These are phyloP conservation scores for Euphrasia confusa DNA, from an alignment of 257 asterid species.

Conservation along the genomic window DNA sequence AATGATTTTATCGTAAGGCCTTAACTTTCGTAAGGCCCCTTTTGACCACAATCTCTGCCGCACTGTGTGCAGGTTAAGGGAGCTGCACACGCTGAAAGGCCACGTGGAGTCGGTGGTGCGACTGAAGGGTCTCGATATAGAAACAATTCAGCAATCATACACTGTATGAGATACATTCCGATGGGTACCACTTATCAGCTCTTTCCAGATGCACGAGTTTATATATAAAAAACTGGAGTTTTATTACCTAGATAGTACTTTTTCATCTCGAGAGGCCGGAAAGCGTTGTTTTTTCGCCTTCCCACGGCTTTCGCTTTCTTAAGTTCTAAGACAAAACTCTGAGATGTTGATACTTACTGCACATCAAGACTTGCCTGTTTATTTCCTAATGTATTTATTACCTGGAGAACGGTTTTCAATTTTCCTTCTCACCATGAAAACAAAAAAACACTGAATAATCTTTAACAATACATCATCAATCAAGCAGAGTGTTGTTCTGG, in stretches of 20 bases:
- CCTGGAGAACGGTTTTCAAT: too few species aligned
- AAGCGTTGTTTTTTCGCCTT: constrained; percentile 19
- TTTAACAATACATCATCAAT: not conserved
- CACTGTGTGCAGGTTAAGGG: constrained; percentile 54
- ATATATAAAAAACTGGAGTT: not conserved
- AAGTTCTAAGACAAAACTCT: too few species aligned
- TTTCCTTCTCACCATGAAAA: too few species aligned
- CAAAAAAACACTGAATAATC: too few species aligned
- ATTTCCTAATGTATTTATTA: not conserved
- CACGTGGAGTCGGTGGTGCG: constrained; percentile 95
- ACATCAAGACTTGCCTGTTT: not conserved
- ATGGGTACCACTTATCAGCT: constrained; percentile 25
- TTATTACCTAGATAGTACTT: not conserved
- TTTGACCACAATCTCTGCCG: not conserved
- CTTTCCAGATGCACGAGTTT: constrained; percentile 17
- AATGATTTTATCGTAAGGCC: not conserved
- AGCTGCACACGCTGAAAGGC: constrained; percentile 84
- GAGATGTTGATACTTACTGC: not conserved
- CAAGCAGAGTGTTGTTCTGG: constrained; percentile 33
- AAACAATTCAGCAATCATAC: constrained; percentile 88
- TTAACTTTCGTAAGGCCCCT: too few species aligned
- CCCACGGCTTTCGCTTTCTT: not conserved
- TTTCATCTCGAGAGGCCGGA: constrained; percentile 11
- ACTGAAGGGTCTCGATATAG: constrained; percentile 94
- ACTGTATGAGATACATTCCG: constrained; percentile 57